phyloP scores from a whole-genome alignment of 306 rosid genomes.

The Carpinus viminea region DNA sequence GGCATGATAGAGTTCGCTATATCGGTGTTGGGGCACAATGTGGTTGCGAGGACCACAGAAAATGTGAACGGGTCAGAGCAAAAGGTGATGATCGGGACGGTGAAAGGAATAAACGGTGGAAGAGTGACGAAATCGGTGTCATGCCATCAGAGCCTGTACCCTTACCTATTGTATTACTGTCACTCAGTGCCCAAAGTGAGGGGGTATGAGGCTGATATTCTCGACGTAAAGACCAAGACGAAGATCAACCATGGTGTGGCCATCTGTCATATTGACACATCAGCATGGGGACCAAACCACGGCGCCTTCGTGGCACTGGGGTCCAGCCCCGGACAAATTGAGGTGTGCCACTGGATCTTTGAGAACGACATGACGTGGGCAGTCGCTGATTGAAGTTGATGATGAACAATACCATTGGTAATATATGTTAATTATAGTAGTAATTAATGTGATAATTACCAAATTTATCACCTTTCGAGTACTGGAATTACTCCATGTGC shows the following conservation, averaged over 20 bases:
- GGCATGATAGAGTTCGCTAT: constrained; percentile 73
- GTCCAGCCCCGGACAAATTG: constrained; percentile 51
- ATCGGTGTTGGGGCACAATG: constrained; percentile 48
- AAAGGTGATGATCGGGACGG: constrained; percentile 61
- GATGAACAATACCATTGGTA: neutral
- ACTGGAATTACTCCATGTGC: too few relatives aligned
- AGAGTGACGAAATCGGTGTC: constrained; percentile 67
- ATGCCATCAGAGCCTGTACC: constrained; percentile 86
- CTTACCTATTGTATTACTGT: constrained; percentile 80
- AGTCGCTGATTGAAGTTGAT: constrained; percentile 22
- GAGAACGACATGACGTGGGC: constrained; percentile 90
- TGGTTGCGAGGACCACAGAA: constrained; percentile 42
- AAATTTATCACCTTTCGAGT: too few relatives aligned
- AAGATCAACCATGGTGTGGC: constrained; percentile 65
- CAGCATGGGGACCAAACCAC: constrained; percentile 66
- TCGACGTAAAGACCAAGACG: constrained; percentile 25
- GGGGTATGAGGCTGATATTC: constrained; percentile 70
- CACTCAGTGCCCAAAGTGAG: constrained; percentile 82
- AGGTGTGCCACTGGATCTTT: constrained; percentile 70
- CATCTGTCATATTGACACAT: constrained; percentile 83
- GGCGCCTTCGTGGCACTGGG: constrained; percentile 74
- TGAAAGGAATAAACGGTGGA: constrained; percentile 60
- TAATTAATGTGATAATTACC: too few relatives aligned
- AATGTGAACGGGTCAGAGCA: constrained; percentile 54
- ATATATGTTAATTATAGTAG: too few relatives aligned